Conservation (phyloP, 2,329 filamentous ascomycete species). For the Curvularia spicifera region DNA sequence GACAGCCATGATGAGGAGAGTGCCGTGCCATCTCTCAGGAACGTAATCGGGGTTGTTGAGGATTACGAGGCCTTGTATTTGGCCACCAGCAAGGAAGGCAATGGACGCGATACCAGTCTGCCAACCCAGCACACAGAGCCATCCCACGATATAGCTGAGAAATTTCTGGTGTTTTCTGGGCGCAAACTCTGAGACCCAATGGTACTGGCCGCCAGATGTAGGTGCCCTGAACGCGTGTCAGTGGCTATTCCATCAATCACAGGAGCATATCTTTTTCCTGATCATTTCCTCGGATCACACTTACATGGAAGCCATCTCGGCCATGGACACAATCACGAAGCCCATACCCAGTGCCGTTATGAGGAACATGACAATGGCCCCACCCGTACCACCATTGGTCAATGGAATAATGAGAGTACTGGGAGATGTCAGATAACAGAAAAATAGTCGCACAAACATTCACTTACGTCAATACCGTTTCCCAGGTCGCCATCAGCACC, state of each 20-base stretch:
- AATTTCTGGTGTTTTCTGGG: conserved; percentile 33
- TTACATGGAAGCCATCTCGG: conserved; percentile 34
- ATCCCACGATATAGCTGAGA: conserved; percentile 42
- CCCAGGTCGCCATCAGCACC: conserved; percentile 40
- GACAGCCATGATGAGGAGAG: conserved; percentile 56
- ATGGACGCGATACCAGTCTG: conserved; percentile 47
- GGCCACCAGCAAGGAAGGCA: conserved; percentile 38
- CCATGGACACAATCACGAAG: conserved; percentile 35
- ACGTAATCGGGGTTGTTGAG: conserved; percentile 51
- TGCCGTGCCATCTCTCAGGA: conserved; percentile 57
- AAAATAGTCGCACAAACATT: no score
- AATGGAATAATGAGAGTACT: conserved; percentile 29
- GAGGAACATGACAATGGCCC: conserved; percentile 35
- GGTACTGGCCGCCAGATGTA: conserved; percentile 39
- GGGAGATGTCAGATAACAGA: conserved; percentile 1
- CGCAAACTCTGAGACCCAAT: conserved; percentile 41
- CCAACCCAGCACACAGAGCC: conserved; percentile 53
- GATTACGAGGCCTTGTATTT: conserved; percentile 44
- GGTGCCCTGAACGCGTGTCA: conserved; percentile 28
- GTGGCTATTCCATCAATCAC: not conserved
- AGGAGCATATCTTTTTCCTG: not conserved
- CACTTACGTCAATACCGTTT: conserved; percentile 27
- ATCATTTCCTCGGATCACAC: not conserved
- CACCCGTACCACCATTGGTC: conserved; percentile 37
- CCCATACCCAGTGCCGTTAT: conserved; percentile 31